These are phyloP conservation scores for Botrytis galanthina DNA, from an alignment of 2,329 filamentous ascomycete species.

Conservation along the genomic window DNA sequence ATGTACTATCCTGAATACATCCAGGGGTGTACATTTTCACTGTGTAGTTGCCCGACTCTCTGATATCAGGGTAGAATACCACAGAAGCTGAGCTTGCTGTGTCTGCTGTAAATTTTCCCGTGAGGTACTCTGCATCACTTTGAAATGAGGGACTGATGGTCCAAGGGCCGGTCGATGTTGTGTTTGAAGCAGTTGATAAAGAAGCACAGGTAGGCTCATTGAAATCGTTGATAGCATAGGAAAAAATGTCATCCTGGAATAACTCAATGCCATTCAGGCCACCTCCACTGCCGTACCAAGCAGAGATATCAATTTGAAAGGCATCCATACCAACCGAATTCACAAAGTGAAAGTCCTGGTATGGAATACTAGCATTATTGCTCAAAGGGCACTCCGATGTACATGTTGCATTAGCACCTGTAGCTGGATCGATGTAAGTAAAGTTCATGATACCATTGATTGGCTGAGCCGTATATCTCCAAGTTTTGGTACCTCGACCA, in stretches of 20 bases:
- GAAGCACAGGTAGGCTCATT: slow-evolving; percentile 82
- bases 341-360: slow-evolving; percentile 90
- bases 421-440: slow-evolving; percentile 77
- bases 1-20: slow-evolving; percentile 76
- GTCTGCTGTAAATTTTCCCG: slow-evolving; percentile 53
- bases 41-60: slow-evolving; percentile 86
- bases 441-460: slow-evolving; percentile 94
- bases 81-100: slow-evolving; percentile 61
- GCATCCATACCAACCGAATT: slow-evolving; percentile 83
- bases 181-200: slow-evolving; percentile 60
- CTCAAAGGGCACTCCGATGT: slow-evolving; percentile 84
- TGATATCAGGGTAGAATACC: slow-evolving; percentile 79
- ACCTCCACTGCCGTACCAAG: slow-evolving; percentile 82
- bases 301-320: slow-evolving; percentile 81
- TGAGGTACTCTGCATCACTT: slow-evolving; percentile 76
- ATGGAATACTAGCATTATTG: slow-evolving; percentile 60
- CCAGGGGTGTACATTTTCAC: slow-evolving; percentile 92
- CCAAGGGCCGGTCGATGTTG: slow-evolving; percentile 75
- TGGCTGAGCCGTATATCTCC: slow-evolving; percentile 80
- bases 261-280: slow-evolving; percentile 84
- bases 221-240: slow-evolving; percentile 82
- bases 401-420: slow-evolving; percentile 67
- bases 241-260: slow-evolving; percentile 78
- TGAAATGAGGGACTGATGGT: slow-evolving; percentile 60
- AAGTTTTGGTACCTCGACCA: slow-evolving; percentile 83